Evolutionary conservation across 176 grass and related monocot species (phyloP).

Genomic region (Rhynchospora breviuscula): DNA sequence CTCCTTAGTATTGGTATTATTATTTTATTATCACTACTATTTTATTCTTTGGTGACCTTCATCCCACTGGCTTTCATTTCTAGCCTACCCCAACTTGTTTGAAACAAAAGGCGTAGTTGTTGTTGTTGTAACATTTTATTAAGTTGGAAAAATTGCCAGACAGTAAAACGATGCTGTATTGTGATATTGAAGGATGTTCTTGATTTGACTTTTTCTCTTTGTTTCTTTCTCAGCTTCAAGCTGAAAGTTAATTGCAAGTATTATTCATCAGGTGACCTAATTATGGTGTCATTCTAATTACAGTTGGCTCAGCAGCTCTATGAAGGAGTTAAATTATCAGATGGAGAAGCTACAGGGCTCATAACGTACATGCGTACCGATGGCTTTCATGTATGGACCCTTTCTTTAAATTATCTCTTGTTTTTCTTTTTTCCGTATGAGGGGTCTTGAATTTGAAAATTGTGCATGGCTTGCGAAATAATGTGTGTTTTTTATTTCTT

Average conservation of each 20-base stretch:
- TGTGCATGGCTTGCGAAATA: not conserved
- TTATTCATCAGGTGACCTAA: conserved; percentile 13
- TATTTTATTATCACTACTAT: too few relatives aligned
- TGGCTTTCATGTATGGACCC: conserved; percentile 74
- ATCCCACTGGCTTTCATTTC: too few relatives aligned
- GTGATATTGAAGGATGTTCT: not conserved
- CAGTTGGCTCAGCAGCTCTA: conserved; percentile 93
- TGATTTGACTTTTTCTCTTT: conserved; percentile 10
- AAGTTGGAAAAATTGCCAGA: not conserved
- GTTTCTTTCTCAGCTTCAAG: not conserved
- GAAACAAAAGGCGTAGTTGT: too few relatives aligned
- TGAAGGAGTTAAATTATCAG: conserved; percentile 79
- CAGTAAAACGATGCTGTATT: not conserved
- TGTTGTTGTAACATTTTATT: not conserved
- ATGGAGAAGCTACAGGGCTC: conserved; percentile 78
- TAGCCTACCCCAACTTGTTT: too few relatives aligned
- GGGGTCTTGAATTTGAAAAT: not conserved
- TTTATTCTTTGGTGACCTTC: too few relatives aligned
- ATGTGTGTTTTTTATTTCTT: conserved; percentile 10
- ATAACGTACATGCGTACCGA: conserved; percentile 98
- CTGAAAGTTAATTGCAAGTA: not conserved
- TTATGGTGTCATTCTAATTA: conserved; percentile 29
- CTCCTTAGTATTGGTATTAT: too few relatives aligned
- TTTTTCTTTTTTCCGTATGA: not conserved
- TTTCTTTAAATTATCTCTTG: conserved; percentile 20